These are phyloP conservation scores for Sphagnum magellanicum DNA, from an alignment of 228 moss, liverwort and hornwort genomes.

Conservation along the genomic window DNA sequence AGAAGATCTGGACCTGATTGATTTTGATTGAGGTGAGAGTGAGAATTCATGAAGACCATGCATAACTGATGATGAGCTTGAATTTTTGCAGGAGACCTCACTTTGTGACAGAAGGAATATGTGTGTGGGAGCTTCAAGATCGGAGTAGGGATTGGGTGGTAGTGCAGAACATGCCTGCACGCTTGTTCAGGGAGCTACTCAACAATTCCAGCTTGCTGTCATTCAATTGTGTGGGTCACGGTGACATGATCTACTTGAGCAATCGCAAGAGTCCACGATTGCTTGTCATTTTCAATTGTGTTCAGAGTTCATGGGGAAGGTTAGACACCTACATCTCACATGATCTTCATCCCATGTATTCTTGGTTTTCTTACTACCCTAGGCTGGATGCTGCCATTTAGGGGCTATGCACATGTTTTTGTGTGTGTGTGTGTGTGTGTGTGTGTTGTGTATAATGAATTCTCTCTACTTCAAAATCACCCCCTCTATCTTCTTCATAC, in stretches of 20 bases:
- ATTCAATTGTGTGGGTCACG: conserved; percentile 30
- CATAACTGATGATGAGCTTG: too few species aligned
- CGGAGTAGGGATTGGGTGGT: conserved; percentile 32
- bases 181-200: conserved; percentile 37
- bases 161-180: conserved; percentile 49
- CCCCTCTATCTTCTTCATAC: too few species aligned
- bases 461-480: too few species aligned
- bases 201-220: conserved; percentile 35
- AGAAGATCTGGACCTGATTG: too few species aligned
- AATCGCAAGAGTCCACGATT: conserved; percentile 22
- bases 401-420: not conserved
- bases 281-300: conserved; percentile 14
- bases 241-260: conserved; percentile 25
- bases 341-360: conserved; percentile 44
- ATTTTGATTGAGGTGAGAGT: too few species aligned
- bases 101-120: conserved; percentile 54
- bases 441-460: too few species aligned
- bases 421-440: too few species aligned
- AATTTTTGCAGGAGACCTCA: conserved; percentile 32
- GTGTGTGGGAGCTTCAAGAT: conserved; percentile 49
- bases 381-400: conserved; percentile 23
- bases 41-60: too few species aligned
- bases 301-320: conserved; percentile 11
- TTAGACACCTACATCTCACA: conserved; percentile 26
- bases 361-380: conserved; percentile 54